Conservation (phyloP, 352 stramenopile species). For the Phytophthora niederhauseri region DNA sequence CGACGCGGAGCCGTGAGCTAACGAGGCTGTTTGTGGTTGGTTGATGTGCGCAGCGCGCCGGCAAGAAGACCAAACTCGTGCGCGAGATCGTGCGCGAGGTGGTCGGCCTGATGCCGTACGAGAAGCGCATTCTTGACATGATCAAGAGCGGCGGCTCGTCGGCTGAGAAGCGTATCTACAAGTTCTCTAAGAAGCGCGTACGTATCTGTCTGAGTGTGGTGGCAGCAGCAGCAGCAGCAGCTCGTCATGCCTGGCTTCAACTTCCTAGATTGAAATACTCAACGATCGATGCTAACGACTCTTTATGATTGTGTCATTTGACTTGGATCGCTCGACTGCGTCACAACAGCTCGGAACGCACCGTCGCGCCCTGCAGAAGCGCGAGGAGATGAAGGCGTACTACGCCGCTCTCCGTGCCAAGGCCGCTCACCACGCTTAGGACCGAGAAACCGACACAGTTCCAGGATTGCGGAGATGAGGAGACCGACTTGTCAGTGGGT, state of each 20-base stretch:
- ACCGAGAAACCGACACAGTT: slow-evolving; percentile 48
- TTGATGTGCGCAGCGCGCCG: slow-evolving; percentile 59
- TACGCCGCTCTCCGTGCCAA: slow-evolving; percentile 97
- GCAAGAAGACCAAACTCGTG: slow-evolving; percentile 96
- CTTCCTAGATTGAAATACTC: background rate
- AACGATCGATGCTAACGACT: slow-evolving; percentile 27
- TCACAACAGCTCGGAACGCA: slow-evolving; percentile 94
- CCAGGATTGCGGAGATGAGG: slow-evolving; percentile 47
- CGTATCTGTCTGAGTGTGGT: slow-evolving; percentile 30
- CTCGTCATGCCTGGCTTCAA: background rate
- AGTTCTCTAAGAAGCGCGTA: slow-evolving; percentile 98
- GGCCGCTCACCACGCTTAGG: slow-evolving; percentile 83
- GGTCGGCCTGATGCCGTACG: slow-evolving; percentile 98
- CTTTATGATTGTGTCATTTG: slow-evolving; percentile 13
- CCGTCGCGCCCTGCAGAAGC: slow-evolving; percentile 97
- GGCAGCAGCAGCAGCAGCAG: background rate
- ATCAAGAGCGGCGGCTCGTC: slow-evolving; percentile 98
- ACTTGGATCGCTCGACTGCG: background rate
- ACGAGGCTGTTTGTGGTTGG: slow-evolving; percentile 13
- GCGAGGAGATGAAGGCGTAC: slow-evolving; percentile 99
- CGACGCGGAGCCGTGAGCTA: slow-evolving; percentile 10
- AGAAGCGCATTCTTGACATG: slow-evolving; percentile 99
- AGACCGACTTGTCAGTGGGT: slow-evolving; percentile 35
- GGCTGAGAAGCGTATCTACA: slow-evolving; percentile 99
- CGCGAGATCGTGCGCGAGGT: slow-evolving; percentile 98